A percentile compares a stretch with the other conserved stretches of the same genome.
Evolutionary conservation across 805 yeast genomes (phyloP).

Genomic region (Torulaspora gathmanii): DNA sequence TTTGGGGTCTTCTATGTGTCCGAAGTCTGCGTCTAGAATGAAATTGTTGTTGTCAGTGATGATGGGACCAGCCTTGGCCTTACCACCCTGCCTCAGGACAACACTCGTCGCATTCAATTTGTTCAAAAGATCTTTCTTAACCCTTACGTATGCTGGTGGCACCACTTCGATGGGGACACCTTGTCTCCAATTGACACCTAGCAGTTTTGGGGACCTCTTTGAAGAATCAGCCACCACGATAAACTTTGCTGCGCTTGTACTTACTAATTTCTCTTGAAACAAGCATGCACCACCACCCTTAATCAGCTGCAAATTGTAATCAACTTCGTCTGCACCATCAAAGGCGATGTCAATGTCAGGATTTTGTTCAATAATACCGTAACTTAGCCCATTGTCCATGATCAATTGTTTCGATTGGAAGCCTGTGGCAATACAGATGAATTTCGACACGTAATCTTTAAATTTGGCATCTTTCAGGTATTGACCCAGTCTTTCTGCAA

Average conservation of each 20-base stretch:
- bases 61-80: constrained; percentile 94
- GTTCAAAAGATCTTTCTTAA: constrained; percentile 53
- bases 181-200: constrained; percentile 80
- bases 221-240: constrained; percentile 89
- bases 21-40: constrained; percentile 89
- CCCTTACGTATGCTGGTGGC: constrained; percentile 79
- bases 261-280: constrained; percentile 93
- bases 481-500: constrained; percentile 83
- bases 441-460: constrained; percentile 32
- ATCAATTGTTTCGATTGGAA: constrained; percentile 89
- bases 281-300: constrained; percentile 99
- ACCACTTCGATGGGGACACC: constrained; percentile 97
- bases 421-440: constrained; percentile 91
- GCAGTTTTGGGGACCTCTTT: constrained; percentile 59
- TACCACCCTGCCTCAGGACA: constrained; percentile 74
- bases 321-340: constrained; percentile 99
- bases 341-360: constrained; percentile 86
- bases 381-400: constrained; percentile 66
- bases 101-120: constrained; percentile 50
- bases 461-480: constrained; percentile 41
- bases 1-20: constrained; percentile 52
- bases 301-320: constrained; percentile 70
- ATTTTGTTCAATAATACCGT: constrained; percentile 79
- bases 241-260: constrained; percentile 69
- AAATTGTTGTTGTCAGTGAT: constrained; percentile 95